Evolutionary conservation across 2,329 filamentous ascomycete genomes (phyloP).

Genomic region (Orbilia quercus): DNA sequence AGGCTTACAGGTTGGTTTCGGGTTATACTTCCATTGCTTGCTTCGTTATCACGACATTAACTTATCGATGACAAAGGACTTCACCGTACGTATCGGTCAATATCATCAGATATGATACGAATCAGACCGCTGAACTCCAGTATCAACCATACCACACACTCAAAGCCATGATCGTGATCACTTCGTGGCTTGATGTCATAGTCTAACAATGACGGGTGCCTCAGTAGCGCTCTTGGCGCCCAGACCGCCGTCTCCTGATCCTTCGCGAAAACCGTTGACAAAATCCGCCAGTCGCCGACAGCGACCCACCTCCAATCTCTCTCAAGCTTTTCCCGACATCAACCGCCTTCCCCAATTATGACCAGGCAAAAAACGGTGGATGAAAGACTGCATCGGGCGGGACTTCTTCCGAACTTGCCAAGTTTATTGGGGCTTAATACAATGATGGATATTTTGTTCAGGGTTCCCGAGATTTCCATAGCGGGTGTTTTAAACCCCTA

Average conservation of each 20-base stretch:
- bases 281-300: conserved; percentile 16
- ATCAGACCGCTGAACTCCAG: too few species aligned
- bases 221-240: conserved; percentile 16
- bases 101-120: too few species aligned
- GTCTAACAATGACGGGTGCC: not conserved
- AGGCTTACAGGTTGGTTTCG: too few species aligned
- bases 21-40: too few species aligned
- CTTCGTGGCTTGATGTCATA: conserved; percentile 9
- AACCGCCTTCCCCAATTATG: conserved; percentile 5
- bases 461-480: not conserved
- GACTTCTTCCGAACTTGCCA: conserved; percentile 13
- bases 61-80: too few species aligned
- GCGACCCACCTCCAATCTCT: conserved; percentile 21
- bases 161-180: too few species aligned
- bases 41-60: too few species aligned
- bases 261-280: conserved; percentile 15
- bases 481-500: conserved; percentile 19
- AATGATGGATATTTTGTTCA: conserved; percentile 1
- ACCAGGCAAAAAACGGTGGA: conserved; percentile 5
- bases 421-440: conserved; percentile 4
- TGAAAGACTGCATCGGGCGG: conserved; percentile 4
- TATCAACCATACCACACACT: too few species aligned
- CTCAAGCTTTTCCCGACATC: conserved; percentile 5
- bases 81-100: too few species aligned
- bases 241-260: conserved; percentile 4